A percentile compares a stretch with the other conserved stretches of the same genome.
phyloP scores from a whole-genome alignment of 352 stramenopile species.

The Phytophthora quininea region DNA sequence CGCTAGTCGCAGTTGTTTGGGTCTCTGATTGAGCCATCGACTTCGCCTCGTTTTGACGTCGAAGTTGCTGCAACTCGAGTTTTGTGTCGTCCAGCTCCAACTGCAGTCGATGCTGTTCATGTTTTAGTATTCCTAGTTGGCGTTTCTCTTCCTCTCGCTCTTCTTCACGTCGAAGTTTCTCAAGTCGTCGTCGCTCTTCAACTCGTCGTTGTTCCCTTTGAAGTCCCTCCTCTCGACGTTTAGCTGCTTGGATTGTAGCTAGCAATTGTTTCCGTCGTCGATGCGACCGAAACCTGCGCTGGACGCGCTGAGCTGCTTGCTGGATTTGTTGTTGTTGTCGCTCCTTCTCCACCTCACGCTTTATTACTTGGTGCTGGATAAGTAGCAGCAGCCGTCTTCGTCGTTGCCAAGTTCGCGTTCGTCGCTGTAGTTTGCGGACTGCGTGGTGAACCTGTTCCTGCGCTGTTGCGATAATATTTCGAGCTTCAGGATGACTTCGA shows the following conservation, averaged over 20 bases:
- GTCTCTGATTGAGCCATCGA: slow-evolving; percentile 8
- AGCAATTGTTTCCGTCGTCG: slow-evolving; percentile 14
- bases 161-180: not conserved
- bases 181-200: slow-evolving; percentile 14
- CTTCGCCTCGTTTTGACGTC: slow-evolving; percentile 10
- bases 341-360: slow-evolving; percentile 16
- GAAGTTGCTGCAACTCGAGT: slow-evolving; percentile 11
- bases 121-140: slow-evolving; percentile 10
- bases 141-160: slow-evolving; percentile 15
- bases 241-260: slow-evolving; percentile 15
- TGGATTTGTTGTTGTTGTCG: slow-evolving; percentile 14
- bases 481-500: slow-evolving; percentile 48
- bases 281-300: slow-evolving; percentile 15
- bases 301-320: slow-evolving; percentile 12
- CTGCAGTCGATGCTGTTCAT: slow-evolving; percentile 16
- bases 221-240: slow-evolving; percentile 14
- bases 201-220: slow-evolving; percentile 15
- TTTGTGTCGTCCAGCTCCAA: slow-evolving; percentile 22
- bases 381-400: slow-evolving; percentile 21
- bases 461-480: slow-evolving; percentile 45
- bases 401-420: slow-evolving; percentile 18
- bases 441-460: slow-evolving; percentile 50
- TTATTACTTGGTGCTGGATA: slow-evolving; percentile 10
- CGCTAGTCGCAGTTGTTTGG: slow-evolving; percentile 14
- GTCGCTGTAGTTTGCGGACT: slow-evolving; percentile 44